These are phyloP conservation scores for Polyrhizophydium stewartii DNA, from an alignment of 371 early-diverging fungal species.

Conservation along the genomic window DNA sequence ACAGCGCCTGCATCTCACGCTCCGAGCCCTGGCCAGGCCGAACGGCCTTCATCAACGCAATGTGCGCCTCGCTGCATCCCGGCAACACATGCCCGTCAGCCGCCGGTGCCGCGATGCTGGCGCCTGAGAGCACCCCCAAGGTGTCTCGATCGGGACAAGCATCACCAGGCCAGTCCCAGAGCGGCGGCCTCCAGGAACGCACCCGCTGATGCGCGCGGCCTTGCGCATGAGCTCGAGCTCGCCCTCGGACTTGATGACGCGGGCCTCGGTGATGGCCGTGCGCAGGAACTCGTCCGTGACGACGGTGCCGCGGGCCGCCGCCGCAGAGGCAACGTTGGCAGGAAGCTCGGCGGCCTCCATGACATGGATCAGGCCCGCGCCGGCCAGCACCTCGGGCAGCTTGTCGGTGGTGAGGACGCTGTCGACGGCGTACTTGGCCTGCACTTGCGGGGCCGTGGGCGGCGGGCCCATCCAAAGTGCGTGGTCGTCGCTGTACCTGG, in stretches of 20 bases:
- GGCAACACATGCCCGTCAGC: not conserved
- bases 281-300: not conserved
- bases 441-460: slow-evolving; percentile 29
- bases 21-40: slow-evolving; percentile 58
- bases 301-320: not conserved
- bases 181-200: too few species aligned
- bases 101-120: too few species aligned
- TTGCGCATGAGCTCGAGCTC: slow-evolving; percentile 73
- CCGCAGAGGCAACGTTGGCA: not conserved
- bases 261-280: slow-evolving; percentile 60
- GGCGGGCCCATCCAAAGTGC: slow-evolving; percentile 80
- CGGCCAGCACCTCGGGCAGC: slow-evolving; percentile 30
- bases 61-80: slow-evolving; percentile 56
- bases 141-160: too few species aligned
- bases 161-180: too few species aligned
- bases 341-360: slow-evolving; percentile 15
- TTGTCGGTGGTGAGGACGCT: slow-evolving; percentile 53
- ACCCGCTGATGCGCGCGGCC: slow-evolving; percentile 69
- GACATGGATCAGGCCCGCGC: slow-evolving; percentile 15
- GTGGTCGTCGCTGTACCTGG: slow-evolving; percentile 64
- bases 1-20: slow-evolving; percentile 67
- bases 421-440: slow-evolving; percentile 59
- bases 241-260: slow-evolving; percentile 70
- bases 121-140: too few species aligned
- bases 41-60: slow-evolving; percentile 55